Percentiles rank a stretch among this genome's conserved stretches.
Conservation (phyloP, 371 early-diverging fungal genomes). For the Apophysomyces trapeziformis region DNA sequence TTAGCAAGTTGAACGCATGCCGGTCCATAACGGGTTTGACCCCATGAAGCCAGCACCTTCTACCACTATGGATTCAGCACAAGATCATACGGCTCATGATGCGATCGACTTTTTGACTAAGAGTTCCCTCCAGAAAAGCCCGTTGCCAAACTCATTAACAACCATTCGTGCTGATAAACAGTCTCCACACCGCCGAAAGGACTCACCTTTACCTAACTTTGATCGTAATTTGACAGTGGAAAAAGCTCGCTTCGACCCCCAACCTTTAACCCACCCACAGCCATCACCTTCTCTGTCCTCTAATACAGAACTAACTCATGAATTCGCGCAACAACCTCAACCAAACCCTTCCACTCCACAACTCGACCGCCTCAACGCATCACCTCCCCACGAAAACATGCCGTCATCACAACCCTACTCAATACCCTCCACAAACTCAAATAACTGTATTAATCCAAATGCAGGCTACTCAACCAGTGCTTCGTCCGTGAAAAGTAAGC, state of each 20-base stretch:
- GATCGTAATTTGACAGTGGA: conserved; percentile 45
- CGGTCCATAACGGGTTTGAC: conserved; percentile 3
- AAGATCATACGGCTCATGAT: conserved; percentile 2
- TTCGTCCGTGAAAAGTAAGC: neutral
- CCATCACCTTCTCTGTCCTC: neutral
- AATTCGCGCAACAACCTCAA: neutral
- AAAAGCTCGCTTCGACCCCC: conserved; percentile 42
- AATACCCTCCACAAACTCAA: neutral
- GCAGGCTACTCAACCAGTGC: conserved; percentile 3
- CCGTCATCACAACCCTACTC: neutral
- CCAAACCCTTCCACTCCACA: neutral
- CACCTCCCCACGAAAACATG: neutral
- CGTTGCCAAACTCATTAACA: conserved; percentile 19
- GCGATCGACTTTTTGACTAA: neutral
- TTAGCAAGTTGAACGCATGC: neutral
- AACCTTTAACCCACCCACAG: conserved; percentile 17
- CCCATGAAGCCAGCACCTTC: neutral
- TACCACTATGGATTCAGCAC: neutral
- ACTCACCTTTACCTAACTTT: conserved; percentile 33
- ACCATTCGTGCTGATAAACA: conserved; percentile 39
- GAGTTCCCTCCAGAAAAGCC: neutral
- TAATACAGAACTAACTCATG: neutral
- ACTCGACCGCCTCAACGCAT: neutral
- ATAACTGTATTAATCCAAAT: neutral
- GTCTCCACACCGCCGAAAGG: conserved; percentile 27